These are phyloP conservation scores for Gilbertella persicaria DNA, from an alignment of 371 early-diverging fungal genomes.

Conservation along the genomic window DNA sequence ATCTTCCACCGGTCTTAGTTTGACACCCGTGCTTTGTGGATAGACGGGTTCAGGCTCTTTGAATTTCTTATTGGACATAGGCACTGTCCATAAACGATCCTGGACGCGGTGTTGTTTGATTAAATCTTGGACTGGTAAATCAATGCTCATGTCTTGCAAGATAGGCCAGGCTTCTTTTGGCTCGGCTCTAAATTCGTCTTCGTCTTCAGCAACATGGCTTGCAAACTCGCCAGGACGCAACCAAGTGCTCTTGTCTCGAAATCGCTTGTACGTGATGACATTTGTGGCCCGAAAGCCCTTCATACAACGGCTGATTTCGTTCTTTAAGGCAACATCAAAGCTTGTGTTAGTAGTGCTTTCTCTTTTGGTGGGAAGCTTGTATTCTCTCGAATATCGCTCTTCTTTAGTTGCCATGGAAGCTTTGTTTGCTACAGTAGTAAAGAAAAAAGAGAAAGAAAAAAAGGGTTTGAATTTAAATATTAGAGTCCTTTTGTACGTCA, in stretches of 20 bases:
- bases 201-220: conserved; percentile 4
- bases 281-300: conserved; percentile 8
- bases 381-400: conserved; percentile 6
- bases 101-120: conserved; percentile 8
- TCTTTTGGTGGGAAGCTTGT: conserved; percentile 1
- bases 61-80: conserved; percentile 8
- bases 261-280: conserved; percentile 7
- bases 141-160: conserved; percentile 3
- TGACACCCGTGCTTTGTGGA: conserved; percentile 23
- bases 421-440: no score
- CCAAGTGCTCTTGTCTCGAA: conserved; percentile 7
- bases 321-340: conserved; percentile 2
- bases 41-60: conserved; percentile 9
- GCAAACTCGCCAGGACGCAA: conserved; percentile 4
- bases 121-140: conserved; percentile 4
- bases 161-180: conserved; percentile 12
- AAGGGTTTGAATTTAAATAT: neutral
- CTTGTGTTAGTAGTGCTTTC: neutral
- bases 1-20: conserved; percentile 15
- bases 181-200: conserved; percentile 11
- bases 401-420: conserved; percentile 8
- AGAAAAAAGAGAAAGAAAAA: neutral
- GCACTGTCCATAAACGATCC: conserved; percentile 14
- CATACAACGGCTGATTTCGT: conserved; percentile 3
- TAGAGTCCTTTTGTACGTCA: neutral